phyloP scores from a whole-genome alignment of 805 yeast species.

The Suhomyces vadensis region DNA sequence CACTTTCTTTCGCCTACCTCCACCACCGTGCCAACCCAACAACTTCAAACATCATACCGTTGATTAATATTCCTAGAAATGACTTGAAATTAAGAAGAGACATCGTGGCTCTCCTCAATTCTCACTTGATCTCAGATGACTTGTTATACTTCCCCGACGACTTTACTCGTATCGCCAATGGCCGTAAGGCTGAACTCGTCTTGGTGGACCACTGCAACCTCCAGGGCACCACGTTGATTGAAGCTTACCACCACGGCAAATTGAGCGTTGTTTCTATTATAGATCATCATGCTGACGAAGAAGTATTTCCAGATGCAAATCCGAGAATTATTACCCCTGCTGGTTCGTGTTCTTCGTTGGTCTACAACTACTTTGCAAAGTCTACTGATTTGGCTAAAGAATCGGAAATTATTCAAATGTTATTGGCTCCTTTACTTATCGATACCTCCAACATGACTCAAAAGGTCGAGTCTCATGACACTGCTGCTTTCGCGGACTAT shows the following conservation, averaged over 20 bases:
- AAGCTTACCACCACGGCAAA: conserved; percentile 23
- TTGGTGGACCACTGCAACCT: conserved; percentile 83
- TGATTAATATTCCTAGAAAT: conserved; percentile 66
- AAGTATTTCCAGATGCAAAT: conserved; percentile 42
- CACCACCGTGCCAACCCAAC: conserved; percentile 25
- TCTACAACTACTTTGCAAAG: conserved; percentile 60
- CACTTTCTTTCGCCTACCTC: conserved; percentile 71
- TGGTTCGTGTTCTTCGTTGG: conserved; percentile 82
- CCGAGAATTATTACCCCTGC: conserved; percentile 63
- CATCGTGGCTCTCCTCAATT: conserved; percentile 52
- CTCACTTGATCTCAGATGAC: conserved; percentile 47
- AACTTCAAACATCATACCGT: conserved; percentile 53
- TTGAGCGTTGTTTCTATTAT: conserved; percentile 57
- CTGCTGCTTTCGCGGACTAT: conserved; percentile 44
- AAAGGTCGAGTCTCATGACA: conserved; percentile 65
- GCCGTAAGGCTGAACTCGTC: conserved; percentile 41
- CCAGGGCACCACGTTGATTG: conserved; percentile 46
- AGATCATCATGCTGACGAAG: conserved; percentile 87
- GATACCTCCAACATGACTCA: conserved; percentile 72
- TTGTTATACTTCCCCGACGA: conserved; percentile 71
- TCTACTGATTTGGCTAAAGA: conserved; percentile 17
- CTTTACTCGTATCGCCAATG: conserved; percentile 27
- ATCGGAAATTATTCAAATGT: conserved; percentile 44
- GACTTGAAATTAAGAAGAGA: conserved; percentile 77
- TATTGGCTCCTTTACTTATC: conserved; percentile 67